phyloP scores from a whole-genome alignment of 2,329 filamentous ascomycete species.

The Ascochyta clinopodiicola region DNA sequence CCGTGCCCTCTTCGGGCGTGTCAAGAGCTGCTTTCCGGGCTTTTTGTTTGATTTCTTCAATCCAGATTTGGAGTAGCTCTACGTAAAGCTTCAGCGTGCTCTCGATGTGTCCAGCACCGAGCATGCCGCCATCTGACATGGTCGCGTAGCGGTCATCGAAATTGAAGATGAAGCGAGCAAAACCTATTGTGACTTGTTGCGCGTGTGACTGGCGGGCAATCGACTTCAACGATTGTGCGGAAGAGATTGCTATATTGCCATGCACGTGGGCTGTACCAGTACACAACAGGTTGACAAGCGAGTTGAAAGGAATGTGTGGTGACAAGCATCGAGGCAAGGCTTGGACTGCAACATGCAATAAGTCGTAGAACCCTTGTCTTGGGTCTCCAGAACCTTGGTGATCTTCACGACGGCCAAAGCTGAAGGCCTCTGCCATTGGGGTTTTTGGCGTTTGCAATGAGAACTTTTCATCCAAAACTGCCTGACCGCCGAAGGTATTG shows the following conservation, averaged over 20 bases:
- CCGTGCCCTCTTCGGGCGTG: constrained; percentile 66
- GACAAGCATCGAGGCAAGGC: constrained; percentile 93
- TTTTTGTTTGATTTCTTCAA: constrained; percentile 91
- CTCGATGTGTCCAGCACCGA: constrained; percentile 92
- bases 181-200: constrained; percentile 94
- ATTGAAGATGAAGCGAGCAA: constrained; percentile 97
- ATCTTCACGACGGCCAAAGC: constrained; percentile 84
- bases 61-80: constrained; percentile 94
- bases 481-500: constrained; percentile 95
- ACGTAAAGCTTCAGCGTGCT: constrained; percentile 92
- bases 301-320: constrained; percentile 88
- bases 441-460: constrained; percentile 87
- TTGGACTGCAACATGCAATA: constrained; percentile 93
- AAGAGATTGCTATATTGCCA: constrained; percentile 87
- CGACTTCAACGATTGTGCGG: constrained; percentile 89
- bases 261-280: constrained; percentile 97
- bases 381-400: constrained; percentile 76
- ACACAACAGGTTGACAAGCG: constrained; percentile 91
- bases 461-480: constrained; percentile 94
- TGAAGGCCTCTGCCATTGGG: constrained; percentile 92
- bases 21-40: constrained; percentile 75
- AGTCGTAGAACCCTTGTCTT: constrained; percentile 93
- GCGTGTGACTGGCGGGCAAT: constrained; percentile 93
- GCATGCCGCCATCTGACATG: constrained; percentile 96
- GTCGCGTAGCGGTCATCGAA: constrained; percentile 97